Evolutionary conservation across 2,329 filamentous ascomycete genomes (phyloP).

Genomic region (Ophiostoma triangulosporum): DNA sequence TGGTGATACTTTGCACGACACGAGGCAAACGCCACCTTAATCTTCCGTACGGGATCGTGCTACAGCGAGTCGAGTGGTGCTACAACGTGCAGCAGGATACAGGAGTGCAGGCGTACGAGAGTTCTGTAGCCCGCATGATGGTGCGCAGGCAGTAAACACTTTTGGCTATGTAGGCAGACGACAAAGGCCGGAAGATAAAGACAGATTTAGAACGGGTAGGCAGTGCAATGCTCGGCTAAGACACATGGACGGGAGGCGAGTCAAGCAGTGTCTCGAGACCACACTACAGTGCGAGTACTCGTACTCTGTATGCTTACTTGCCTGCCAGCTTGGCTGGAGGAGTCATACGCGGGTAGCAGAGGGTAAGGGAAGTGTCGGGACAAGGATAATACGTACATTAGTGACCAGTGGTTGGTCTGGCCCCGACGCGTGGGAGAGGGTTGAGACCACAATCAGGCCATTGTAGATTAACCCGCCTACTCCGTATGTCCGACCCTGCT

Average conservation of each 20-base stretch:
- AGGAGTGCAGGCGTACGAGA: not conserved
- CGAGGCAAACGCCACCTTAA: conserved; percentile 11
- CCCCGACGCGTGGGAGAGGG: not conserved
- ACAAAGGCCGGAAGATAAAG: not conserved
- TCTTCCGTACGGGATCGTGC: conserved; percentile 9
- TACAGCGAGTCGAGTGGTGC: not conserved
- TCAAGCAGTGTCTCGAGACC: not conserved
- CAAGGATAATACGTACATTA: too few relatives aligned
- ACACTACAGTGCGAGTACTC: not conserved
- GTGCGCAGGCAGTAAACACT: not conserved
- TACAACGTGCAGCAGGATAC: not conserved
- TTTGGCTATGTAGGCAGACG: not conserved
- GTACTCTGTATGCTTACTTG: too few relatives aligned
- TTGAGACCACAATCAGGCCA: not conserved
- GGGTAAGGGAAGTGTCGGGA: not conserved
- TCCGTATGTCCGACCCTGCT: not conserved
- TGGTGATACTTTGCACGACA: conserved; percentile 5
- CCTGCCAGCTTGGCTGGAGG: too few relatives aligned
- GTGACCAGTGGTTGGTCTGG: not conserved
- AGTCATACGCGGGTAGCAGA: too few relatives aligned
- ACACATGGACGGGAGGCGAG: not conserved
- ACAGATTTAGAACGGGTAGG: not conserved
- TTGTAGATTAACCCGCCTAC: not conserved
- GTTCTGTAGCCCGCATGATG: not conserved
- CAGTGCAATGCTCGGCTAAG: not conserved